Evolutionary conservation across 805 yeast species (phyloP), one percentile per base, ranked within the genome.

Genomic region (Kluyveromyces starmeri): DNA sequence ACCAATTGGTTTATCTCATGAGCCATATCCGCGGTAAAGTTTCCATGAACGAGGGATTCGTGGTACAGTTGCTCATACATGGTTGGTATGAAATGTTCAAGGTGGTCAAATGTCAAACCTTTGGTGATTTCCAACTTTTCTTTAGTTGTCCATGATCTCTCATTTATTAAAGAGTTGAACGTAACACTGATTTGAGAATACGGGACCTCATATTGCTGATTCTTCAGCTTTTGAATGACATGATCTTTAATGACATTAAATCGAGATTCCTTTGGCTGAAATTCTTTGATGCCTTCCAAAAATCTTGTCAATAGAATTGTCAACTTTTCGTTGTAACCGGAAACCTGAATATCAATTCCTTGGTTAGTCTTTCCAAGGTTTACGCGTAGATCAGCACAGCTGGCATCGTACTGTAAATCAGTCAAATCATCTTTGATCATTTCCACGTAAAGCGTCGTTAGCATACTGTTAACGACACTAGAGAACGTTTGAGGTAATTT

Each of bases 241-340:
- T 77, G 80, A 48, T 77, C 84, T 53, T 75, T 80, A 15, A 79
- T 60, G 3, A 81, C 67, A 14, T 72, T 69, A 47, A 83, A 89
- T 42, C 95, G 67, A 20, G 71, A 72, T 33, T 59, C 56, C 36
- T 67, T 63, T 3, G 81, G 62, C 41, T 55, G 55, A 44, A 78
- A 82, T 4, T 50, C 49, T 16, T 64, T 53, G 27, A 89, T 45
- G 8, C 71, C 71, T 14, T 65, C 64, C 33, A 84, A 55, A 17
- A 88, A 72, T 37, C 75, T 69, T 31, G 70, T 71, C 17, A 84
- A 59, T 28, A 89, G 66, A 10, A 68, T 70, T 13, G 71, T 68
- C 29, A 85, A 62, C 50, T 89, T 89, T 55, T 92, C 89, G 45
- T 82, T 83, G 56, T 79, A 92, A 2, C 98, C 98, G 25, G 68